Conservation (phyloP, 495 filamentous ascomycete species). For the Massariosphaeria phaeospora region DNA sequence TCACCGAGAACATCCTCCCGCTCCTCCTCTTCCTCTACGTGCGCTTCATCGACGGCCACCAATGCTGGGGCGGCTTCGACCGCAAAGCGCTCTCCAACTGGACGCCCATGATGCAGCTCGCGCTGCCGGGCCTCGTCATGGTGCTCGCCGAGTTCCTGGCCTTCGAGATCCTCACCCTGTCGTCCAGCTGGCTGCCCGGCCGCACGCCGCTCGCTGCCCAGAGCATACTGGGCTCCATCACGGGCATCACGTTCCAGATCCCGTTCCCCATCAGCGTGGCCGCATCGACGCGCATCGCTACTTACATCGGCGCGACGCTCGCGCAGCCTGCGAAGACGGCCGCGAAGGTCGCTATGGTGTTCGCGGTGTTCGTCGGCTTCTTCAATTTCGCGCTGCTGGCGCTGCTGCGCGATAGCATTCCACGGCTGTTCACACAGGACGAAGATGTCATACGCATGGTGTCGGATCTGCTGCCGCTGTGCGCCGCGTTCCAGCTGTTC, state of each 20-base stretch:
- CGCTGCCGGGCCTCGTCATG: slow-evolving; percentile 83
- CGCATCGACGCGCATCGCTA: slow-evolving; percentile 41
- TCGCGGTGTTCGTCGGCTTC: slow-evolving; percentile 62
- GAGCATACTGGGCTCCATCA: slow-evolving; percentile 53
- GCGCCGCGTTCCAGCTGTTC: slow-evolving; percentile 82
- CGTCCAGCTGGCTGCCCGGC: slow-evolving; percentile 46
- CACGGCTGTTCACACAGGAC: slow-evolving; percentile 74
- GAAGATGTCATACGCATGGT: slow-evolving; percentile 71
- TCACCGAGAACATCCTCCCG: slow-evolving; percentile 78
- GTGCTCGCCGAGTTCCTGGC: slow-evolving; percentile 83
- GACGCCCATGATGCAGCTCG: slow-evolving; percentile 80
- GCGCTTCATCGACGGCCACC: slow-evolving; percentile 49
- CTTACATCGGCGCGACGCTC: slow-evolving; percentile 42
- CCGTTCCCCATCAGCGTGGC: slow-evolving; percentile 43
- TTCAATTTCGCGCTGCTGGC: slow-evolving; percentile 69
- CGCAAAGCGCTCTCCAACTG: slow-evolving; percentile 68
- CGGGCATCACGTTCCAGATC: slow-evolving; percentile 40
- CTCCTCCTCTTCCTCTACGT: slow-evolving; percentile 68
- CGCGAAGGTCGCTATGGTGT: slow-evolving; percentile 49
- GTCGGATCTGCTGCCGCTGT: slow-evolving; percentile 66
- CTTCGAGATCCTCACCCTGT: slow-evolving; percentile 54
- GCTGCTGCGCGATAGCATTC: slow-evolving; percentile 60
- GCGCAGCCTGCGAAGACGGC: slow-evolving; percentile 39
- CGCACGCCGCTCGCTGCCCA: slow-evolving; percentile 58
- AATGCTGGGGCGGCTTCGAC: slow-evolving; percentile 81